A percentile compares a stretch with the other conserved stretches of the same genome.
phyloP scores from a whole-genome alignment of 345 rosid species.

The Pseudoturritis turrita region DNA sequence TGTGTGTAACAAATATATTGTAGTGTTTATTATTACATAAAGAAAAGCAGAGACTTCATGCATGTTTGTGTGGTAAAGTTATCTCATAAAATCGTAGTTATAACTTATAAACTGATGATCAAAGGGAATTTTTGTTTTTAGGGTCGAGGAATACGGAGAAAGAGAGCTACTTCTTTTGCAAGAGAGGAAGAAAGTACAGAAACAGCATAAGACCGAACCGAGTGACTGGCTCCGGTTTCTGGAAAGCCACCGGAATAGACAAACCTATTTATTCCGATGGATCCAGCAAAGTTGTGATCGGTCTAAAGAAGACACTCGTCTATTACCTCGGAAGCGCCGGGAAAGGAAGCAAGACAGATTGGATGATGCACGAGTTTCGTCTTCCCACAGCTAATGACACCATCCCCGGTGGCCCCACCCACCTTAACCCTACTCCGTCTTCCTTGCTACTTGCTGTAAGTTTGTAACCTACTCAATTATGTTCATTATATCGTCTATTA shows the following conservation, averaged over 20 bases:
- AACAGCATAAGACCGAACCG: slow-evolving; percentile 93
- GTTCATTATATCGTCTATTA: background rate
- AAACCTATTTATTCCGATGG: slow-evolving; percentile 54
- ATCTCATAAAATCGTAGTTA: background rate
- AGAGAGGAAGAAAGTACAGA: slow-evolving; percentile 82
- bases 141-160: slow-evolving; percentile 40
- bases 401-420: slow-evolving; percentile 8
- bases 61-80: background rate
- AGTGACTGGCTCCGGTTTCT: slow-evolving; percentile 91
- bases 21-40: background rate
- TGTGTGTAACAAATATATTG: background rate
- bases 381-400: slow-evolving; percentile 43
- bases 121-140: background rate
- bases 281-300: slow-evolving; percentile 49
- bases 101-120: background rate
- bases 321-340: slow-evolving; percentile 89
- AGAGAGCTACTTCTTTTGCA: slow-evolving; percentile 86
- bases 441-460: slow-evolving; percentile 65
- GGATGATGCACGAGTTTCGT: slow-evolving; percentile 99
- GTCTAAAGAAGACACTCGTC: slow-evolving; percentile 87
- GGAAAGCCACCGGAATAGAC: slow-evolving; percentile 99
- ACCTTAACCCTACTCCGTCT: slow-evolving; percentile 20
- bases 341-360: slow-evolving; percentile 92
- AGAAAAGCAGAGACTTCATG: background rate
- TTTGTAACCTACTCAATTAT: background rate